Base-by-base conservation (phyloP, 108 stramenopile species). In the Epithemia pelagica region DNA sequence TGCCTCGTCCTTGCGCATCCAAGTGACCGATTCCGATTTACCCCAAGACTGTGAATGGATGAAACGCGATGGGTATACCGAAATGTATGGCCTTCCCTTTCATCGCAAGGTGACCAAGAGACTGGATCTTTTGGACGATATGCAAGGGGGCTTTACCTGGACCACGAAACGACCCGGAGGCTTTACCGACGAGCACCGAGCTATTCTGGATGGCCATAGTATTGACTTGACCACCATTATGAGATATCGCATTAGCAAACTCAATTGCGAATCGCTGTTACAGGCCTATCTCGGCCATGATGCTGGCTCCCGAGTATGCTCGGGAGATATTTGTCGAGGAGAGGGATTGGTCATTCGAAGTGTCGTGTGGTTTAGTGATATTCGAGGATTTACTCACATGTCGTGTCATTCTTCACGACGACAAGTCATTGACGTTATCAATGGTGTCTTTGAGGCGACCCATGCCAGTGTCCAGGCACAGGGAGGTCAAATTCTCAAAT, bases 71-170 rank as follows among this genome's bases (percentile, higher is more conserved):
- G 63, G 30, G 10, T 64, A 64, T 31, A 64, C 63, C n/a, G 63
- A 64, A 64, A 20, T 64, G 10, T 64, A 33, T 46, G 63, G 31
- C 22, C 31, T 64, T 26, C 33, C 63, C 18, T 26, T 33, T 21
- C 24, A 46, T 46, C 5, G 37, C 37, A 46, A 46, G 5, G 10
- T 5, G 37, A 10, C 37, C 15, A 46, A 46, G 37, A 46, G 37
- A 15, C 5, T 10, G 15, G 37, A 15, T 46, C 37, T 46, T 15
- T 5, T 10, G 15, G 62, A 61, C 2, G 58, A 70, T 32, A 66
- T 28, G 27, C 27, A 67, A 51, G 75, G 75, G 0, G 64, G 33
- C 63, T 1, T 76, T 0, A 64, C 70, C 24, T 76, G 75, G 75
- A 37, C 66, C 1, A 76, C 75, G 25, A 70, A 76, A 32, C 37